Conservation (phyloP, 75 land plant genomes). For the Cupressus sempervirens region DNA sequence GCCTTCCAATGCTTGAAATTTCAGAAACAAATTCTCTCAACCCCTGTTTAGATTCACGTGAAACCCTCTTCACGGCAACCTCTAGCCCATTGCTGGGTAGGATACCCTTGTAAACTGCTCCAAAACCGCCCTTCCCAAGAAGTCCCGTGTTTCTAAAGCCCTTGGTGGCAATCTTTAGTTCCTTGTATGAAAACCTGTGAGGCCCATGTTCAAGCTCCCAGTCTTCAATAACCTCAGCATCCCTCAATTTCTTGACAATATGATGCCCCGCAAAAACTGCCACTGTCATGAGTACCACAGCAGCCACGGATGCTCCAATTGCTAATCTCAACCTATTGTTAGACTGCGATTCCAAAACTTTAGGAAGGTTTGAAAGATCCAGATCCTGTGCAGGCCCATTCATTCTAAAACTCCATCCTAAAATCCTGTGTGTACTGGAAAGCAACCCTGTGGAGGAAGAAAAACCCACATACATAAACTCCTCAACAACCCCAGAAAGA, state of each 20-base stretch:
- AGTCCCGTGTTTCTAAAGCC: conserved; percentile 22
- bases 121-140: conserved; percentile 44
- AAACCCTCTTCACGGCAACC: conserved; percentile 65
- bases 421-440: conserved; percentile 18
- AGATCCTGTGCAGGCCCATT: conserved; percentile 16
- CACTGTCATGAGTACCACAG: not conserved
- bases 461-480: conserved; percentile 41
- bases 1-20: conserved; percentile 53
- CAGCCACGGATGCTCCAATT: not conserved
- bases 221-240: conserved; percentile 3
- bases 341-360: not conserved
- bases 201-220: conserved; percentile 25
- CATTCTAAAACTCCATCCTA: conserved; percentile 32
- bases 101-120: conserved; percentile 31
- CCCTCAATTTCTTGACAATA: not conserved
- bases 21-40: conserved; percentile 64
- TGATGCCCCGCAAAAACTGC: not conserved
- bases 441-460: conserved; percentile 31
- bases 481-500: conserved; percentile 12
- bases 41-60: conserved; percentile 41
- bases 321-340: not conserved
- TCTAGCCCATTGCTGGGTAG: conserved; percentile 22
- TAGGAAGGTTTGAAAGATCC: conserved; percentile 16
- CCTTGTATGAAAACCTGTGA: conserved; percentile 30
- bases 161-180: conserved; percentile 30